Percentiles rank a stretch among this genome's conserved stretches.
phyloP scores from a whole-genome alignment of 139 green algal genomes.

The Micractinium conductrix region DNA sequence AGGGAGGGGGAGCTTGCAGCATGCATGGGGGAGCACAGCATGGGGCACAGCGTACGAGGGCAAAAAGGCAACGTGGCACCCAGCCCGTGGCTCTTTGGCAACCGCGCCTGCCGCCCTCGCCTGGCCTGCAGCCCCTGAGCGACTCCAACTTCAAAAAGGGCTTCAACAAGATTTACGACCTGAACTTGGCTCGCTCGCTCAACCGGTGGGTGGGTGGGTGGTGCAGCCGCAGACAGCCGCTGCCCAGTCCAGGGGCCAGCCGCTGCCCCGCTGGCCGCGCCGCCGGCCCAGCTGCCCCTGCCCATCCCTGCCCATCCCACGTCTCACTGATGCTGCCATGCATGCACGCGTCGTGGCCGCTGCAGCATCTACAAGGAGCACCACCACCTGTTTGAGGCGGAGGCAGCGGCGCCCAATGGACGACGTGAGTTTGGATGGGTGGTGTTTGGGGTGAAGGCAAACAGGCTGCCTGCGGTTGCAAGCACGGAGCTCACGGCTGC shows the following conservation, averaged over 20 bases:
- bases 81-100: no score
- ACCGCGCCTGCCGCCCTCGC: not conserved
- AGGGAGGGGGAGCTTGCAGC: no score
- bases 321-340: not conserved
- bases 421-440: conserved; percentile 20
- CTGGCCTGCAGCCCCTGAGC: conserved; percentile 49
- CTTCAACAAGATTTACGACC: conserved; percentile 93
- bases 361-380: conserved; percentile 75
- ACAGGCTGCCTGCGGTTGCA: no score
- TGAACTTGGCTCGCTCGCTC: conserved; percentile 61
- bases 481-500: no score
- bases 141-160: conserved; percentile 76
- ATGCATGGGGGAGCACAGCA: no score
- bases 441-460: no score
- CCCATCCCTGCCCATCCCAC: not conserved
- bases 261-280: no score
- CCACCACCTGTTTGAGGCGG: conserved; percentile 62
- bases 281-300: not conserved
- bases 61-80: no score
- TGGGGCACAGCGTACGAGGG: no score
- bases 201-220: not conserved
- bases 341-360: conserved; percentile 49
- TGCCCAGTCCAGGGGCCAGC: no score
- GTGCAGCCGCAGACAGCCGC: no score
- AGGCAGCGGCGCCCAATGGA: not conserved